A percentile compares a stretch with the other conserved stretches of the same genome.
These are phyloP conservation scores for Xylaria multiplex DNA, from an alignment of 2,329 filamentous ascomycete genomes.

Conservation along the genomic window DNA sequence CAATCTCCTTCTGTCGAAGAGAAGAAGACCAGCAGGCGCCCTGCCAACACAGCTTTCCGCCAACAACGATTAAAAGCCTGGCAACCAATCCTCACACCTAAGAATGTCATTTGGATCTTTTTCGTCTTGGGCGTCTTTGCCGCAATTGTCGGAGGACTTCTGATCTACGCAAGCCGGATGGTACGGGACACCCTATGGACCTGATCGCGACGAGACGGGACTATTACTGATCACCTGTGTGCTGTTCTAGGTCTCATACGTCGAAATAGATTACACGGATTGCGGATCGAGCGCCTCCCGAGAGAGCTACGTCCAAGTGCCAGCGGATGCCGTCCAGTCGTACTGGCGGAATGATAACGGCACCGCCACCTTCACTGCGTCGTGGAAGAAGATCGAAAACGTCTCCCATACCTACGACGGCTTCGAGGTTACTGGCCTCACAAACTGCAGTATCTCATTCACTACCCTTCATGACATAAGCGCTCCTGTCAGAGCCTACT, in stretches of 20 bases:
- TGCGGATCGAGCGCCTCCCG: slow-evolving; percentile 70
- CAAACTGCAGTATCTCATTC: slow-evolving; percentile 79
- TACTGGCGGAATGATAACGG: slow-evolving; percentile 71
- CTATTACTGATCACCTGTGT: slow-evolving; percentile 32
- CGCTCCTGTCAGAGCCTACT: slow-evolving; percentile 90
- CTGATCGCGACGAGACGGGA: neutral
- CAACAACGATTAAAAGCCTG: slow-evolving; percentile 98
- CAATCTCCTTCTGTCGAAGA: slow-evolving; percentile 56
- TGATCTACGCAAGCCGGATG: slow-evolving; percentile 85
- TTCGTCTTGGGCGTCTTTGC: slow-evolving; percentile 85
- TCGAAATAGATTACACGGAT: slow-evolving; percentile 88
- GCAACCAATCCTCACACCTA: slow-evolving; percentile 97
- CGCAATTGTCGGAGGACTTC: slow-evolving; percentile 86
- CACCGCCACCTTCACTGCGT: slow-evolving; percentile 50
- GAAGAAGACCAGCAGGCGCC: slow-evolving; percentile 90
- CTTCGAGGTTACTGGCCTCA: slow-evolving; percentile 38
- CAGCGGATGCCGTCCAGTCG: slow-evolving; percentile 66
- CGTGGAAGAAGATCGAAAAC: slow-evolving; percentile 51
- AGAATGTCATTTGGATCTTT: slow-evolving; percentile 74
- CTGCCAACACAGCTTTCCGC: slow-evolving; percentile 94
- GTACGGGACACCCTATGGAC: slow-evolving; percentile 57
- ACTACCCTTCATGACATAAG: slow-evolving; percentile 80
- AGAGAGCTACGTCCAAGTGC: slow-evolving; percentile 58
- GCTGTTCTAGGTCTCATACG: slow-evolving; percentile 78
- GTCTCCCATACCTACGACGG: slow-evolving; percentile 51